Percentiles rank a stretch among this genome's conserved stretches.
Evolutionary conservation across 164 flowering plant genomes (phyloP).

Genomic region (Echeveria elegans): DNA sequence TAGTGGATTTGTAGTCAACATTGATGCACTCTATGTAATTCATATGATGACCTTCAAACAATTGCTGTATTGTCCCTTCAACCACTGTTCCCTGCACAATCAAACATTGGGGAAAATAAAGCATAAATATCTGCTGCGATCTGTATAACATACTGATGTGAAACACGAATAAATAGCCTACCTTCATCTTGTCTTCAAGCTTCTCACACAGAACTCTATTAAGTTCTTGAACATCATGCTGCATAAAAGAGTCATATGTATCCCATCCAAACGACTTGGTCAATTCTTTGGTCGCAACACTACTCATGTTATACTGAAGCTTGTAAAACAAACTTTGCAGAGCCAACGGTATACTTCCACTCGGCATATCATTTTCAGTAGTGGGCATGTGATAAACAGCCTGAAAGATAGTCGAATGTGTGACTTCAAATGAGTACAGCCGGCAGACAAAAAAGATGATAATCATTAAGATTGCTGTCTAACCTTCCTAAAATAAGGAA

Average conservation of each 20-base stretch:
- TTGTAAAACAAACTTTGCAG: conserved; percentile 86
- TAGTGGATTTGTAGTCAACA: conserved; percentile 90
- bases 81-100: conserved; percentile 78
- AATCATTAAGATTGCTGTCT: conserved; percentile 4
- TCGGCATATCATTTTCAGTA: conserved; percentile 85
- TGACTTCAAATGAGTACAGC: neutral
- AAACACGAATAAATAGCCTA: conserved; percentile 13
- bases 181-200: conserved; percentile 96
- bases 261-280: conserved; percentile 99
- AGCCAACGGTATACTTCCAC: conserved; percentile 88
- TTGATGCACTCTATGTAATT: conserved; percentile 91
- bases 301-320: conserved; percentile 80
- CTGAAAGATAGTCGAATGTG: conserved; percentile 32
- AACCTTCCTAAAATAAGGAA: conserved; percentile 89
- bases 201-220: conserved; percentile 86
- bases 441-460: neutral
- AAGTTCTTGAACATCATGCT: conserved; percentile 95
- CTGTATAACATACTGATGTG: neutral
- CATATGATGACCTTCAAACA: conserved; percentile 96
- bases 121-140: neutral
- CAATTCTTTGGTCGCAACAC: conserved; percentile 91
- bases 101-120: conserved; percentile 8
- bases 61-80: conserved; percentile 86
- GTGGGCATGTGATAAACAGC: conserved; percentile 98
- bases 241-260: conserved; percentile 93